Evolutionary conservation across 345 rosid species (phyloP), one percentile per base, ranked within the genome.

Genomic region (Clarkia xantiana): DNA sequence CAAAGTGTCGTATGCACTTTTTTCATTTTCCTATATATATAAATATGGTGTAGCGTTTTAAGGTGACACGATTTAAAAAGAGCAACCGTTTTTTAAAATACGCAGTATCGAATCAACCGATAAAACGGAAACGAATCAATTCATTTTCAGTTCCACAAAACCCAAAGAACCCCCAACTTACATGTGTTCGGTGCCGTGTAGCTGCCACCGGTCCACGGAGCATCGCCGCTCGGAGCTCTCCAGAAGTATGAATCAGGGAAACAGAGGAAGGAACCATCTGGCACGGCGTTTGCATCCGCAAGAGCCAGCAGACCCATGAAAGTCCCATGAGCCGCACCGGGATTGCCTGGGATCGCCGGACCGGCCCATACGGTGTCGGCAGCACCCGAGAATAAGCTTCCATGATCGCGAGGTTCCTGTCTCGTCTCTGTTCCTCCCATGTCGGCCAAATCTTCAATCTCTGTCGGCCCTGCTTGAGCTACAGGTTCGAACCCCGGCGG

Each of bases 221-320:
- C 16, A 34, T 16, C 18, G 14, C 5, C 14, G 36, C 2, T 23
- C 39, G 39, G 38, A 22, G 42, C 42, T 47, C 48, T 18, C 18
- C 40, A 22, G 2, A 44, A 18, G 47, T 42, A 38, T 15, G 29
- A 42, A 10, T 45, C 48, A 14, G 49, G 41, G 42, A 49, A 40
- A 58, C 44, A 62, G 56, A 52, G 17, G 57, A 44, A 51, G 18
- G 61, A 22, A 14, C 52, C 51, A 7, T 14, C 22, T 1, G 36
- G 10, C 1, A 46, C 11, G 13, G 38, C 23, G 18, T 80, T 80
- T 22, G 69, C 71, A 57, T 78, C 70, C 6, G 80, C 81, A 18
- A 74, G 73, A 44, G 75, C 80, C 63, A 85, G 44, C 14, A 82
- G 84, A 18, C 75, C 67, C 11, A 40, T 43, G 51, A 67, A 77